Base-by-base conservation (phyloP, 305 asterid genomes). In the Fraxinus sp. region DNA sequence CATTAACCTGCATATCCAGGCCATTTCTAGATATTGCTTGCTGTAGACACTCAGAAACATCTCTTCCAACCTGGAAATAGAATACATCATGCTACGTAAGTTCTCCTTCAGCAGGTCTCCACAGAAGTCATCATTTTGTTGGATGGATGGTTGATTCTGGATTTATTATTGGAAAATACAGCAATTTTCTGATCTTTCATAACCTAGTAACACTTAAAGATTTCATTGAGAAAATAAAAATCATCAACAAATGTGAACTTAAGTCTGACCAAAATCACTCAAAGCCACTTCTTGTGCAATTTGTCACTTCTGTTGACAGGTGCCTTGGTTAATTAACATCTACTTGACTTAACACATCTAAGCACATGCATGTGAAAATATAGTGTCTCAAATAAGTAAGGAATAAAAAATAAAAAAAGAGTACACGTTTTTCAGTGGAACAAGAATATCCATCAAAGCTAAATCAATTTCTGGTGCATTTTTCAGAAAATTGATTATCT, bases 1-100 rank as follows among this genome's bases (percentile, higher is more conserved):
- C 97, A 86, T 93, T 83, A 64, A 95, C 98, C 79, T 86, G 89
- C 91, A 95, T 88, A 82, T 92, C 88, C 36, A 92, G 90, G 84
- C 93, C 97, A 62, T 83, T 91, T 71, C 90, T 91, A 86, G 90
- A 57, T 82, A 93, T 84, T 71, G 97, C 97, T 83, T 86, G 85
- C 82, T 90, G 91, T 72, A 95, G 86, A 89, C 96, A 93, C 86
- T 89, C 92, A 59, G 97, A 86, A 81, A 93, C 94, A 78, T 95
- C 93, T 80, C 86, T 89, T 37, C 94, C 97, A 70, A 93, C 93
- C 98, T 95, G 88, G 85, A 35, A 87, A 84, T 13, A 39, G 78
- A 46, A 80, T 30, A 52, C 76, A 66, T 16, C 26, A 20, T 13
- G 33, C 32, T 7, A 83, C 68, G 70, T 83, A 5, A 84, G 83